phyloP scores from a whole-genome alignment of 1,284 basidiomycete genomes.

The Moesziomyces antarcticus region DNA sequence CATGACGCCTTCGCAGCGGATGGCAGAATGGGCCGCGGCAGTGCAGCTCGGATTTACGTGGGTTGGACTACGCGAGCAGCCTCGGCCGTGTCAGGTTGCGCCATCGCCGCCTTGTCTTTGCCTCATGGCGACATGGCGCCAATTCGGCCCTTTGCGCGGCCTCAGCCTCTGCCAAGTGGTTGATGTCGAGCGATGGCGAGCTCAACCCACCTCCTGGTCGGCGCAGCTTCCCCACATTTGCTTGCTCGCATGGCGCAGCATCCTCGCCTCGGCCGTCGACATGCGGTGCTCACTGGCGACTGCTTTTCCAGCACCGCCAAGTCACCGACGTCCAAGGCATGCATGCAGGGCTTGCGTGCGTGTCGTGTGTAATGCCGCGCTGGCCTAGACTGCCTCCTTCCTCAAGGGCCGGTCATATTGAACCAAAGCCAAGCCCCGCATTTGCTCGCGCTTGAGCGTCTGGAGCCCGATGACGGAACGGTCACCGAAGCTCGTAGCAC shows the following conservation, averaged over 20 bases:
- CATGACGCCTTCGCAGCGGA: background rate
- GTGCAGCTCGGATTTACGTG: background rate
- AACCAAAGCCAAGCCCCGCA: background rate
- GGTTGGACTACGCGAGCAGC: background rate
- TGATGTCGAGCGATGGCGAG: background rate
- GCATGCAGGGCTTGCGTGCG: background rate
- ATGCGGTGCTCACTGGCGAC: background rate
- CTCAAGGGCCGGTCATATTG: background rate
- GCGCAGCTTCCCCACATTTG: background rate
- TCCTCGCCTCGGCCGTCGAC: background rate
- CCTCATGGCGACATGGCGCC: background rate
- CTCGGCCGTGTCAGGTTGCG: background rate
- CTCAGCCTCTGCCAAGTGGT: background rate
- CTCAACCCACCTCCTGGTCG: background rate
- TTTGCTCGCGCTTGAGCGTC: slow-evolving; percentile 32
- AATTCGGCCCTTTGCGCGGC: no score
- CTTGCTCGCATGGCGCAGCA: background rate
- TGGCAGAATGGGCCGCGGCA: background rate
- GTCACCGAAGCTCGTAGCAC: background rate
- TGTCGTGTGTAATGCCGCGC: background rate
- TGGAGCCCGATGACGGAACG: slow-evolving; percentile 34
- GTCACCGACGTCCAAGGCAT: background rate
- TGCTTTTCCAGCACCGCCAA: background rate
- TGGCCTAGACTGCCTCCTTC: background rate
- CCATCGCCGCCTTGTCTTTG: background rate